Evolutionary conservation across 192 early-diverging fungal species (phyloP), one percentile per base, ranked within the genome.

Genomic region (Coemansia guatemalensis): DNA sequence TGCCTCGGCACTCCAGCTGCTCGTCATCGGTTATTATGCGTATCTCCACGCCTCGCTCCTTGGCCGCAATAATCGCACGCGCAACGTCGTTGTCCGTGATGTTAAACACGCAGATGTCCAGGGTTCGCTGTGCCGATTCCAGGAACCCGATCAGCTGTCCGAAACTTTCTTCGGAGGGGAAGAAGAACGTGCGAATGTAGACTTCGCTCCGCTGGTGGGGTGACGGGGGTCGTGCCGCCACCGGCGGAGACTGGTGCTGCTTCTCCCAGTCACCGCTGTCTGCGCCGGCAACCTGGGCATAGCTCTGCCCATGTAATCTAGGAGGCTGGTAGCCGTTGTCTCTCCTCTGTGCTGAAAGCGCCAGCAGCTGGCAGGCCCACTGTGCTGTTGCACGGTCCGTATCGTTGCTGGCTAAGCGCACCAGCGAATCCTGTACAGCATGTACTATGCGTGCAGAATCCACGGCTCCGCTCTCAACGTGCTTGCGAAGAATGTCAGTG

Each of bases 21-120:
- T 87, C 86, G 59, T 86, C 87, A 65, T 91, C 89, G 5, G 87
- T 85, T 67, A 91, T 86, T 57, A 91, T 91, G 48, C 88, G 85
- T 56, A 91, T 78, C 11, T 85, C 62, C 51, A 85, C 74, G 27
- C 75, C 78, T 11, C 81, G 72, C 59, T 78, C 57, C 59, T 83
- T 82, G 30, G 88, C 88, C 12, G 73, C 68, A 65, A 83, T 80
- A n/a, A 91, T 76, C 23, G 85, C 86, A 21, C 84, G 84, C 49
- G 88, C 85, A 51, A 89, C 56, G 50, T 88, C 87, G 56, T 91
- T 87, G 64, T 89, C 88, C 2, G 89, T 88, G 60, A 91, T 84
- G 67, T 85, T 86, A 75, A 87, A 91, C 14, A 91, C 87, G 60
- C 86, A 87, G 39, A 88, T 83, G 65, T 91, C 89, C 32, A 91